Evolutionary conservation across 495 filamentous ascomycete genomes (phyloP).

Genomic region (Neurospora sp.): DNA sequence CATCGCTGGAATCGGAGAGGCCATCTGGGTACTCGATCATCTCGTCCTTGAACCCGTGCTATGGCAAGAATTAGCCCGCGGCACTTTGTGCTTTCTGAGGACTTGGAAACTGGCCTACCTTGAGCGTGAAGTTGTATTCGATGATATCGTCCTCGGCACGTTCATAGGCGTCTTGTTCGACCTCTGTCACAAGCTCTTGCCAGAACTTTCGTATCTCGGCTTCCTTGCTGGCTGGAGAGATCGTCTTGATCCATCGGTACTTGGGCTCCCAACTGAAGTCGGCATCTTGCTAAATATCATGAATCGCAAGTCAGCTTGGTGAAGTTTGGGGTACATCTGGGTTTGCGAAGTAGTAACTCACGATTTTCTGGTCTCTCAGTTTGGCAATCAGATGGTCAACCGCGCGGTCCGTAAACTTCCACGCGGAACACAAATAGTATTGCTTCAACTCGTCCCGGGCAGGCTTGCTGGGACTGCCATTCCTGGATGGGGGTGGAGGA

Average conservation of each 20-base stretch:
- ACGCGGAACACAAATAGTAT: neutral
- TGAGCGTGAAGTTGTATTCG: constrained; percentile 3
- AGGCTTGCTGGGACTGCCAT: neutral
- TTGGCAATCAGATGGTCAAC: neutral
- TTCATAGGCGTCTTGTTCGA: constrained; percentile 14
- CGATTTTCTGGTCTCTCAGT: neutral
- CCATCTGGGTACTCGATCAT: neutral
- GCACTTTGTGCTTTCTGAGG: neutral
- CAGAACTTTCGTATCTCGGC: constrained; percentile 11
- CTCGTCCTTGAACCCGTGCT: neutral
- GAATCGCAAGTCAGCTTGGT: neutral
- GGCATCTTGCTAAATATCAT: constrained; percentile 9
- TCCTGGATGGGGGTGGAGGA: neutral
- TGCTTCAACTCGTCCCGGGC: neutral
- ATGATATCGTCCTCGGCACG: constrained; percentile 13
- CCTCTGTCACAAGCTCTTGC: neutral
- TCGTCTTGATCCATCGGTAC: constrained; percentile 18
- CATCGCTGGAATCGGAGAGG: neutral
- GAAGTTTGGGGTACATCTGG: neutral
- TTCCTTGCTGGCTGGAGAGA: constrained; percentile 18
- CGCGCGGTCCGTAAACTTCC: neutral
- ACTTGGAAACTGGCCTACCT: constrained; percentile 10
- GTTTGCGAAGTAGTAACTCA: neutral
- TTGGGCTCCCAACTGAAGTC: constrained; percentile 19
- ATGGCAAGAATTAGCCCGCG: neutral